Conservation (phyloP, 805 yeast species). For the Yarrowia sp. region DNA sequence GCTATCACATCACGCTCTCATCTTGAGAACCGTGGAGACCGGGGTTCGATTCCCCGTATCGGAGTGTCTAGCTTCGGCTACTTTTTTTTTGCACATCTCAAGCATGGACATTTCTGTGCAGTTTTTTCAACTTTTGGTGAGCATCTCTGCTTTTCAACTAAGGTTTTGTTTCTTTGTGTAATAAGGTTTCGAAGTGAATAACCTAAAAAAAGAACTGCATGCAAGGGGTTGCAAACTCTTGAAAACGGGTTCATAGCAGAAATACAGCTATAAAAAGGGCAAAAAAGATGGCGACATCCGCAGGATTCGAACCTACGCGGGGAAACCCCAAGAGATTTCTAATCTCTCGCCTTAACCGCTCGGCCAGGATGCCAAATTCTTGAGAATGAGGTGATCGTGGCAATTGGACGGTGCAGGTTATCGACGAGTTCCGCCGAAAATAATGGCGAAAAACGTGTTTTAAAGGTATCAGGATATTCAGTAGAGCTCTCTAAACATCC, state of each 20-base stretch:
- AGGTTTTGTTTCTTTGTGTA: too few species aligned
- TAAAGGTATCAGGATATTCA: too few species aligned
- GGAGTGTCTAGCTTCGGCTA: background rate
- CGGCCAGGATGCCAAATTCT: conserved; percentile 22
- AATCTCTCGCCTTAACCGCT: conserved; percentile 28
- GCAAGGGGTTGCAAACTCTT: background rate
- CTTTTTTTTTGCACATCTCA: background rate
- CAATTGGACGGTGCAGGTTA: background rate
- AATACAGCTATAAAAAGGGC: background rate
- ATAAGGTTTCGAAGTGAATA: background rate
- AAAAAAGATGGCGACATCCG: conserved; percentile 24
- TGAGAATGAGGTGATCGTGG: background rate
- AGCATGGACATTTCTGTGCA: too few species aligned
- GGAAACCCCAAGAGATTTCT: conserved; percentile 27
- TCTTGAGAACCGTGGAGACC: conserved; percentile 37
- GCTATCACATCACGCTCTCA: conserved; percentile 38
- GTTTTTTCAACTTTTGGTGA: background rate
- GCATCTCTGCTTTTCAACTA: background rate
- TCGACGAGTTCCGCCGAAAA: background rate
- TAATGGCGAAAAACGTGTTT: background rate
- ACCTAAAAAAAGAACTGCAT: background rate
- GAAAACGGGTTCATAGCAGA: background rate
- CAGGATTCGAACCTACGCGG: conserved; percentile 29
- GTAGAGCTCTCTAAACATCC: too few species aligned
- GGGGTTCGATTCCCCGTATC: conserved; percentile 39